These are phyloP conservation scores for Lepidium aucheri DNA, from an alignment of 345 rosid genomes.

Conservation along the genomic window DNA sequence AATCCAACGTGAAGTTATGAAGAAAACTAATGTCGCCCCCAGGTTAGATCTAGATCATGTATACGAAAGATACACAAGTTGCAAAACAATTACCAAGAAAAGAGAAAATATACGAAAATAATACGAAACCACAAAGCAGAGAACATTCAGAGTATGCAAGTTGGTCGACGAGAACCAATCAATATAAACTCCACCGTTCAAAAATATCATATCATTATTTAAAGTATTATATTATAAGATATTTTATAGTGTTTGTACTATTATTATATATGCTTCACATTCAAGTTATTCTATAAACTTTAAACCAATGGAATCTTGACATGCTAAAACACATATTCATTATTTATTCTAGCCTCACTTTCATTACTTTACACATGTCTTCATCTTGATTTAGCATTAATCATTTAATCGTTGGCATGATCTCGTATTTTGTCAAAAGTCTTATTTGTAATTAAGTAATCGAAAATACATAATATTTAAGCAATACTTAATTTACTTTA, in stretches of 20 bases:
- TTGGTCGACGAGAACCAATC: conserved; percentile 7
- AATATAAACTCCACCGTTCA: conserved; percentile 9
- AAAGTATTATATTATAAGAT: neutral
- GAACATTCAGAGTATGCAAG: neutral
- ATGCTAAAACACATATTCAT: conserved; percentile 1
- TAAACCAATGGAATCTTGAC: neutral
- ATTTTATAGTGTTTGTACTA: neutral
- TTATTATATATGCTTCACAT: neutral
- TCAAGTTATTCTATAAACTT: neutral
- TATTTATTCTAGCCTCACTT: neutral
- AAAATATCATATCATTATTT: neutral
- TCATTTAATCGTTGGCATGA: neutral
- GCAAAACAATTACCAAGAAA: neutral
- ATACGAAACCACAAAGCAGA: neutral
- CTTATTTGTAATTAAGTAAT: too few species aligned
- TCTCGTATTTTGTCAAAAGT: too few species aligned
- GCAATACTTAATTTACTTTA: too few species aligned
- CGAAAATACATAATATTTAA: too few species aligned
- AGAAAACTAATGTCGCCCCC: too few species aligned
- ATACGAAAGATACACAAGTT: neutral
- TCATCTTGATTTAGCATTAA: neutral
- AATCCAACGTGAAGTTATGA: too few species aligned
- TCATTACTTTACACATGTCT: neutral
- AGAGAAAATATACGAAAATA: neutral
- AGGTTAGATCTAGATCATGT: too few species aligned